phyloP scores from a whole-genome alignment of 495 filamentous ascomycete species.

The Neurospora discreta region DNA sequence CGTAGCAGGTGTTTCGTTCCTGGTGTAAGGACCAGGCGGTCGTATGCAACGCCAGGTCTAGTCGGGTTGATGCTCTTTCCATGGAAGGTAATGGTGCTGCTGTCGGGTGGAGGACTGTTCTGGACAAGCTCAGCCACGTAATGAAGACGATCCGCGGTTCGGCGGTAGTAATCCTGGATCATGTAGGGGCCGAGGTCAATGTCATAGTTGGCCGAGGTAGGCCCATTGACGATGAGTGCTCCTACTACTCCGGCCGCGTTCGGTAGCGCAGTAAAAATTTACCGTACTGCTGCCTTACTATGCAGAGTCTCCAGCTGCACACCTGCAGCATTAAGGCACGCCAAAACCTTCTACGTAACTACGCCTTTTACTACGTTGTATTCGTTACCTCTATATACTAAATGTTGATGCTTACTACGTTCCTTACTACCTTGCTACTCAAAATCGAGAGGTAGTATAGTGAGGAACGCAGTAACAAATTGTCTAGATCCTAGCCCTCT shows the following conservation, averaged over 20 bases:
- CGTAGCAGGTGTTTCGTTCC: constrained; percentile 43
- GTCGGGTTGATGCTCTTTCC: constrained; percentile 36
- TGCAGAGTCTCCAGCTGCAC: no score
- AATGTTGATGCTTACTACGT: no score
- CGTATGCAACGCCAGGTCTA: constrained; percentile 25
- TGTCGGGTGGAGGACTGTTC: constrained; percentile 16
- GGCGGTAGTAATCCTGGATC: constrained; percentile 38
- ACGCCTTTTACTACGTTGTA: no score
- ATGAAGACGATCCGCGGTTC: constrained; percentile 18
- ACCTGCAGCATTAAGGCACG: no score
- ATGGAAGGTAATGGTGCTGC: constrained; percentile 24
- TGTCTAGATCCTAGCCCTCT: no score
- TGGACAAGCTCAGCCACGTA: constrained; percentile 8
- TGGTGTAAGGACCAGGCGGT: constrained; percentile 23
- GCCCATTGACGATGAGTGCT: constrained; percentile 37
- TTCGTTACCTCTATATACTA: no score
- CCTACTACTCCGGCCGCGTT: constrained; percentile 43
- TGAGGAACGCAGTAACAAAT: no score
- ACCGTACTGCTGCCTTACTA: no score
- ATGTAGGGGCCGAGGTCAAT: constrained; percentile 38
- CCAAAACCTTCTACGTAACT: no score
- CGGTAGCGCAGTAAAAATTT: no score
- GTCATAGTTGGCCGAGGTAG: constrained; percentile 39
- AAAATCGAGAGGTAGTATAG: no score
- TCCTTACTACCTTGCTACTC: no score